Evolutionary conservation across 1,139 yeast species (phyloP), one percentile per base, ranked within the genome.

Genomic region (Lodderomyces pseudojiufengensis): DNA sequence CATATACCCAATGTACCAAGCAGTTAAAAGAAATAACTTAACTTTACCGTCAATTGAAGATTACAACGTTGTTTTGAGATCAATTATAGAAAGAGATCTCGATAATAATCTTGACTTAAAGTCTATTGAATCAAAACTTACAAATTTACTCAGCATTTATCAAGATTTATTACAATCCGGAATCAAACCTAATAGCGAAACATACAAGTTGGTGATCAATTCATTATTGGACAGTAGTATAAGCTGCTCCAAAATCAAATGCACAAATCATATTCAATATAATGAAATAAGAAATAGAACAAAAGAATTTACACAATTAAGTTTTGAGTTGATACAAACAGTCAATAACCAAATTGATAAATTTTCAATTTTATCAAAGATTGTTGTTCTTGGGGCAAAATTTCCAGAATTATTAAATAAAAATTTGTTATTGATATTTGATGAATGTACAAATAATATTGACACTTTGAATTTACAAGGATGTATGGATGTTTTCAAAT

Each of bases 251-350:
- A 27, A 32, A 11, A 40, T 49, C 20, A 33, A 41, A 26, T 35
- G 41, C 9, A 21, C 37, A 3, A 38, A 44, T 8, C 45, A 44
- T 28, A 33, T 53, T 15, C 51, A 52, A 24, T 62, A 57, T 33
- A 43, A 58, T 5, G 49, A 53, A 3, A 56, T 63, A 5, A 55
- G 52, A 26, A 49, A 59, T 21, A 76, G 79, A 31, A 67, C 73
- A 40, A 80, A 79, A 38, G 87, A 82, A 51, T 82, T 79, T 52
- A 71, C 74, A 44, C 76, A 78, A 51, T 74, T 83, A 40, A 83
- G 84, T 0, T 54, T 76, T 37, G 85, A 80, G 46, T 65, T 83
- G 42, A 72, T 80, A 42, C 54, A 48, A 31, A 66, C 78, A 23
- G 74, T 84, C 12, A 44, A 52, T 5, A 49, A 49, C 11, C 57